These are phyloP conservation scores for Candida sphagnicola DNA, from an alignment of 805 yeast genomes.

Conservation along the genomic window DNA sequence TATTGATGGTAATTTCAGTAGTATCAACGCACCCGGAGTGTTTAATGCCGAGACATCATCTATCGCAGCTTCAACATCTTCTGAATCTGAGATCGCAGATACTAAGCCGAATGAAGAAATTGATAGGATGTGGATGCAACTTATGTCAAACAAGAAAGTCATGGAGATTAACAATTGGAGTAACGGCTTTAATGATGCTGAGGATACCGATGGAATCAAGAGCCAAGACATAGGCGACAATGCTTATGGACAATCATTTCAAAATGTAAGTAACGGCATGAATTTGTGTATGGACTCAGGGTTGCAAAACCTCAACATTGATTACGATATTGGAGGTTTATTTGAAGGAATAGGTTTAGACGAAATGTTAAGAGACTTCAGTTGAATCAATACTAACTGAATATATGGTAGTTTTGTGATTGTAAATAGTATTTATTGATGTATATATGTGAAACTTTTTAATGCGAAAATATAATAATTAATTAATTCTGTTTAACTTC, in stretches of 20 bases:
- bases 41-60: neutral
- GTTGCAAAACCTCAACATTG: too few relatives aligned
- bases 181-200: neutral
- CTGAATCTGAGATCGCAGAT: constrained; percentile 5
- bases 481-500: neutral
- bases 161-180: constrained; percentile 1
- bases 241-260: neutral
- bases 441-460: neutral
- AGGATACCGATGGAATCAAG: neutral
- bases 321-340: constrained; percentile 1
- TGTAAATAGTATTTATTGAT: constrained; percentile 3
- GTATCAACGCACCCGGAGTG: neutral
- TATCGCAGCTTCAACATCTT: neutral
- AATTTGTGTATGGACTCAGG: neutral
- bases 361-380: constrained; percentile 3
- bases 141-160: constrained; percentile 8
- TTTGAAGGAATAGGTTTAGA: constrained; percentile 4
- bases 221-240: neutral
- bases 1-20: neutral
- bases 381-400: neutral
- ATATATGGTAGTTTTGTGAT: too few relatives aligned
- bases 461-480: neutral
- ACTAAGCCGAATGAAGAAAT: constrained; percentile 11
- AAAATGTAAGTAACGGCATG: neutral
- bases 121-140: constrained; percentile 17